Conservation (phyloP, 2,329 filamentous ascomycete species). For the Xylaria sp. region DNA sequence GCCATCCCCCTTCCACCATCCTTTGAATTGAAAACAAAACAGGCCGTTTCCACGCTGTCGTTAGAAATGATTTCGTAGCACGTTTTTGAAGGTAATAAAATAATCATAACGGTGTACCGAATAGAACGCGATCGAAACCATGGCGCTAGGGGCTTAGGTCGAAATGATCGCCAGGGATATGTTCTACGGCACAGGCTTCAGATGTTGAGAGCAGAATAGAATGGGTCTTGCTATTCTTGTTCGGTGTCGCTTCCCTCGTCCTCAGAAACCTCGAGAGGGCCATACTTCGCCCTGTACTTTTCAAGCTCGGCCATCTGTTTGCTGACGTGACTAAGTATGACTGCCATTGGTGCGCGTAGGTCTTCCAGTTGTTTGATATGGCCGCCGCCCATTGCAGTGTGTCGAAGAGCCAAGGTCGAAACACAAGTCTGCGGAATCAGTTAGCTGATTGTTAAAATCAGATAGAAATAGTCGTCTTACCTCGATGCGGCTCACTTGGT, state of each 20-base stretch:
- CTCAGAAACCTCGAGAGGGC: slow-evolving; percentile 54
- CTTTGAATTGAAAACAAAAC: slow-evolving; percentile 5
- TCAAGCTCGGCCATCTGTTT: slow-evolving; percentile 72
- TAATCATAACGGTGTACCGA: slow-evolving; percentile 38
- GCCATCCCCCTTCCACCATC: slow-evolving; percentile 20
- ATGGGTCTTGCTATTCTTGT: slow-evolving; percentile 44
- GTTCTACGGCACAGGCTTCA: slow-evolving; percentile 32
- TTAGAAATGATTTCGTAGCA: slow-evolving; percentile 44
- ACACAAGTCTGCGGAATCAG: slow-evolving; percentile 74
- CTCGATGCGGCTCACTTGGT: slow-evolving; percentile 96
- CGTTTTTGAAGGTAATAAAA: slow-evolving; percentile 42
- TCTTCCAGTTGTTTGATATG: slow-evolving; percentile 72
- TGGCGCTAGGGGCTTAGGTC: slow-evolving; percentile 7
- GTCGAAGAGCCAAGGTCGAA: slow-evolving; percentile 80
- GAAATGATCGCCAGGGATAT: slow-evolving; percentile 25
- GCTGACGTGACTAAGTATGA: slow-evolving; percentile 72
- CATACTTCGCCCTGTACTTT: slow-evolving; percentile 66
- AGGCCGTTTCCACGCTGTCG: slow-evolving; percentile 34
- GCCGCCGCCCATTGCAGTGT: slow-evolving; percentile 78
- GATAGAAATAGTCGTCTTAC: slow-evolving; percentile 61
- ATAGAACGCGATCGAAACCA: slow-evolving; percentile 22
- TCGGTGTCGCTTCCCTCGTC: slow-evolving; percentile 53
- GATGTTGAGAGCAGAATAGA: slow-evolving; percentile 6
- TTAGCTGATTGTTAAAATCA: slow-evolving; percentile 41
- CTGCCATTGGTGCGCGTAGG: slow-evolving; percentile 80